phyloP scores from a whole-genome alignment of 1,284 basidiomycete species.

The Apiotrichum akiyoshidainum region DNA sequence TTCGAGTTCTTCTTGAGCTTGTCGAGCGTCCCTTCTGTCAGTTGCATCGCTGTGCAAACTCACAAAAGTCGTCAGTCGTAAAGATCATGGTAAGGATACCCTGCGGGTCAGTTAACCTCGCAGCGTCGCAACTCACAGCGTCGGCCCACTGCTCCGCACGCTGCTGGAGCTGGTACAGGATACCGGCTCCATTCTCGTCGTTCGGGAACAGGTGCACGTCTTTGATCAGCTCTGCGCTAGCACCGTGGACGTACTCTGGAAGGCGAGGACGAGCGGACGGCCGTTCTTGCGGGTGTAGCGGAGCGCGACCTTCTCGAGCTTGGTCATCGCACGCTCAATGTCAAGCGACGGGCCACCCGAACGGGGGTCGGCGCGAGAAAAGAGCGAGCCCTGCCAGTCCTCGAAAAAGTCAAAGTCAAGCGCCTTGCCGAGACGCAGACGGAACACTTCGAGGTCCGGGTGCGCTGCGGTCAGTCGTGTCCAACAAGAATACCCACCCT shows the following conservation, averaged over 20 bases:
- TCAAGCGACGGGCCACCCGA: constrained; percentile 79
- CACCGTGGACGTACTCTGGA: constrained; percentile 55
- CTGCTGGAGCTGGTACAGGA: constrained; percentile 78
- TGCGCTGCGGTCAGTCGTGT: constrained; percentile 54
- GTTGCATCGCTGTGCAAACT: constrained; percentile 2
- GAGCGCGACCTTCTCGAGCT: constrained; percentile 80
- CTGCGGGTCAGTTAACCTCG: constrained; percentile 36
- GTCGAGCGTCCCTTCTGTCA: constrained; percentile 54
- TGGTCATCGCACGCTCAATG: constrained; percentile 79
- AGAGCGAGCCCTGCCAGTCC: constrained; percentile 64
- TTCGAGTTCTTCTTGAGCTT: constrained; percentile 60
- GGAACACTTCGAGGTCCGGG: constrained; percentile 69
- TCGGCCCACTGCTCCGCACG: constrained; percentile 79
- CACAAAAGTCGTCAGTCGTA: constrained; percentile 73
- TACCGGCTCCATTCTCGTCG: constrained; percentile 69
- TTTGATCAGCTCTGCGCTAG: constrained; percentile 13
- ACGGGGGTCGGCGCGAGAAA: constrained; percentile 75
- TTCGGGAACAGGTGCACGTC: constrained; percentile 73
- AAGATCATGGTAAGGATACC: constrained; percentile 76
- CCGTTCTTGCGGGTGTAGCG: constrained; percentile 58
- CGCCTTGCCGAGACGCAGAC: constrained; percentile 72
- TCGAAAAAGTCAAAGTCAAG: constrained; percentile 58
- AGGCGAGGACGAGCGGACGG: constrained; percentile 69
- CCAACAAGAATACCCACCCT: constrained; percentile 37
- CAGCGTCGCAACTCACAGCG: constrained; percentile 57